phyloP scores from a whole-genome alignment of 2,329 filamentous ascomycete genomes.

The Fusarium sp. region DNA sequence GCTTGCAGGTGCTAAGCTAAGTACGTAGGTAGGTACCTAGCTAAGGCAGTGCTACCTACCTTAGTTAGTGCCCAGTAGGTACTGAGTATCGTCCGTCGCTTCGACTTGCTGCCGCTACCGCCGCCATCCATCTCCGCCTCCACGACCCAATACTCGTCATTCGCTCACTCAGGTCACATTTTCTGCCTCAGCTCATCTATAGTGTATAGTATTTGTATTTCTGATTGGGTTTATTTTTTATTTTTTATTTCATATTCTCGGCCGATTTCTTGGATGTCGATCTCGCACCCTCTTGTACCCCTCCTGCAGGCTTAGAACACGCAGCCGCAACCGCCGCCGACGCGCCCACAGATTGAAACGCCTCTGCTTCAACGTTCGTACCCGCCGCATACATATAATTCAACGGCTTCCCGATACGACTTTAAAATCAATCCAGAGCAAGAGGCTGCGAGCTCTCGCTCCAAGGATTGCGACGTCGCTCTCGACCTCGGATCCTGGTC shows the following conservation, averaged over 20 bases:
- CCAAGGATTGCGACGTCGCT: constrained; percentile 35
- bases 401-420: constrained; percentile 28
- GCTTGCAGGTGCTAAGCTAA: constrained; percentile 13
- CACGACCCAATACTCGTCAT: constrained; percentile 25
- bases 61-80: background rate
- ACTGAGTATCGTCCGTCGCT: constrained; percentile 15
- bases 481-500: constrained; percentile 38
- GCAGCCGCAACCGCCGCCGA: constrained; percentile 22
- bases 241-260: background rate
- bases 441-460: constrained; percentile 28
- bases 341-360: constrained; percentile 24
- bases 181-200: constrained; percentile 16
- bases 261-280: constrained; percentile 20
- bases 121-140: constrained; percentile 31
- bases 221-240: background rate
- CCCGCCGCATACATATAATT: constrained; percentile 25
- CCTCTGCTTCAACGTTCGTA: constrained; percentile 23
- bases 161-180: constrained; percentile 24
- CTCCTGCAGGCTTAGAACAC: constrained; percentile 31
- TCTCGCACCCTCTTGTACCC: constrained; percentile 13
- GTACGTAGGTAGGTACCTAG: too few relatives aligned
- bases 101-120: constrained; percentile 6
- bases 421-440: background rate
- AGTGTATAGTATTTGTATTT: constrained; percentile 9
- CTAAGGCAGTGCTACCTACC: constrained; percentile 1